These are phyloP conservation scores for Aschersonia sp. DNA, from an alignment of 2,329 filamentous ascomycete species.

Conservation along the genomic window DNA sequence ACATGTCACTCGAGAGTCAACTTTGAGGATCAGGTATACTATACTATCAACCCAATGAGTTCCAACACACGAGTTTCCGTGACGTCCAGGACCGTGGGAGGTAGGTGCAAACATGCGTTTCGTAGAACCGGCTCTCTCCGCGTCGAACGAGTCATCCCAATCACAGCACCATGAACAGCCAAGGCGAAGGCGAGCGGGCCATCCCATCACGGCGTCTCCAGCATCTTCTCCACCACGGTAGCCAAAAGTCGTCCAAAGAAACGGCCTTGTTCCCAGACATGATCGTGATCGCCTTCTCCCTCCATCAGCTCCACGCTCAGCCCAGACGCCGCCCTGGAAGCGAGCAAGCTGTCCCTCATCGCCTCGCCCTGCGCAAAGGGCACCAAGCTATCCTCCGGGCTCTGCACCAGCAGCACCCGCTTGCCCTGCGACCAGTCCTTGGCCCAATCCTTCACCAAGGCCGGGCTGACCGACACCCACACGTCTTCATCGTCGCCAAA, in stretches of 20 bases:
- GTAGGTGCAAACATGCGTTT: too few relatives aligned
- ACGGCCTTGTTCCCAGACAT: constrained; percentile 1
- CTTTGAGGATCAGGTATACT: too few relatives aligned
- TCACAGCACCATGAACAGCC: too few relatives aligned
- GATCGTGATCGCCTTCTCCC: constrained; percentile 2
- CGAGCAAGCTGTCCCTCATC: constrained; percentile 2
- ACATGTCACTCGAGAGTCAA: too few relatives aligned
- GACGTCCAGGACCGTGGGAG: too few relatives aligned
- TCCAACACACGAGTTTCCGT: too few relatives aligned
- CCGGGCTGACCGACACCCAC: constrained; percentile 28
- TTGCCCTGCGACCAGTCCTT: constrained; percentile 5
- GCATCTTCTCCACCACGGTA: neutral
- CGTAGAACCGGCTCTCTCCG: too few relatives aligned
- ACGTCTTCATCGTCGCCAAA: constrained; percentile 25
- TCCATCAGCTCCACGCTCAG: neutral
- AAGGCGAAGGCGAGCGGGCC: too few relatives aligned
- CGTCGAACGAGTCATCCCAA: too few relatives aligned
- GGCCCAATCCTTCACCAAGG: constrained; percentile 5
- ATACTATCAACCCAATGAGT: too few relatives aligned
- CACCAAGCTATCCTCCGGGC: constrained; percentile 4
- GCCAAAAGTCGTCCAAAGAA: constrained; percentile 1
- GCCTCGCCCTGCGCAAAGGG: constrained; percentile 4
- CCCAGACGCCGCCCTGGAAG: neutral
- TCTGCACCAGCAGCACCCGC: constrained; percentile 4
- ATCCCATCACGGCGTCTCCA: neutral